These are phyloP conservation scores for Saprolegnia parasitica DNA, from an alignment of 352 stramenopile genomes.

Conservation along the genomic window DNA sequence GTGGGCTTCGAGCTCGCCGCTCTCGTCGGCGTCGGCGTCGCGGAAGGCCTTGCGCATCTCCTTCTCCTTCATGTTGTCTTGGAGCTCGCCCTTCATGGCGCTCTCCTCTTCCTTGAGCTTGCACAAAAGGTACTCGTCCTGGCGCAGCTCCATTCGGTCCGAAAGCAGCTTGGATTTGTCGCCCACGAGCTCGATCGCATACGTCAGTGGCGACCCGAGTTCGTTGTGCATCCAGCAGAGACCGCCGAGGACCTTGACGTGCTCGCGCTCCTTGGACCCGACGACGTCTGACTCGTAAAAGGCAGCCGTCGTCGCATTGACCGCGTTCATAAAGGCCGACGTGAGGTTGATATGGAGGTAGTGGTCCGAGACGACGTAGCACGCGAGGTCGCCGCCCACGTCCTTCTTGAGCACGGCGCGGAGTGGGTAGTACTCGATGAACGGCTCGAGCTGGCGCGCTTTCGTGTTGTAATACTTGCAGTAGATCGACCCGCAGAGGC, in stretches of 20 bases:
- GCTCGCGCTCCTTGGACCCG: slow-evolving; percentile 44
- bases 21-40: slow-evolving; percentile 65
- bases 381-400: slow-evolving; percentile 47
- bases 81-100: slow-evolving; percentile 59
- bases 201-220: slow-evolving; percentile 70
- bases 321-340: slow-evolving; percentile 69
- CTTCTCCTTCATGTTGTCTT: slow-evolving; percentile 83
- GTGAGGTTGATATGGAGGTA: slow-evolving; percentile 87
- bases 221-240: slow-evolving; percentile 86
- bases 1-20: slow-evolving; percentile 66
- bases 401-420: slow-evolving; percentile 78
- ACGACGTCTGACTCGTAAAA: slow-evolving; percentile 62
- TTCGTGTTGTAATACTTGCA: slow-evolving; percentile 87
- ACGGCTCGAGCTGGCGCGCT: slow-evolving; percentile 68
- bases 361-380: slow-evolving; percentile 72
- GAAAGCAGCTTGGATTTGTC: slow-evolving; percentile 42
- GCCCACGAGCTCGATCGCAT: slow-evolving; percentile 40
- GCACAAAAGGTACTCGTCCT: slow-evolving; percentile 51
- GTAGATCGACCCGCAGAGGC: slow-evolving; percentile 77
- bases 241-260: slow-evolving; percentile 76
- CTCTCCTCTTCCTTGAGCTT: slow-evolving; percentile 58
- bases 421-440: slow-evolving; percentile 81
- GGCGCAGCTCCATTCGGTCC: slow-evolving; percentile 36
- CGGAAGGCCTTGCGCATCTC: slow-evolving; percentile 75
- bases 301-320: slow-evolving; percentile 58